Evolutionary conservation across 371 early-diverging fungal genomes (phyloP), one percentile per base, ranked within the genome.

Genomic region (Circinella minor): DNA sequence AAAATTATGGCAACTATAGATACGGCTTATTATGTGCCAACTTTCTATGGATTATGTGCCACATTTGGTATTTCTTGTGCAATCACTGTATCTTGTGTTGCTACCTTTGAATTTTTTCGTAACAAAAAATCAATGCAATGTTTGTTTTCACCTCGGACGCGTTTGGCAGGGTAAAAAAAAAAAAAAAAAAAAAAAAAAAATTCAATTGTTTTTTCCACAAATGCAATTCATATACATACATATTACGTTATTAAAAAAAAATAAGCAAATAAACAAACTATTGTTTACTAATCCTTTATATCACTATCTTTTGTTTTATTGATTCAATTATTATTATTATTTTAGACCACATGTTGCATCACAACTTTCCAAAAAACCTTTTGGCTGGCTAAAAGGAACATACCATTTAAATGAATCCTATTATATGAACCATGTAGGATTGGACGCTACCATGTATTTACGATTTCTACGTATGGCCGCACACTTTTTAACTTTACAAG

Each of bases 371-470:
- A 54, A 72, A 20, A 77, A 75, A 18, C 74, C 86, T 46, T 86
- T 90, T 69, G 79, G 86, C 15, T 90, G 89, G 88, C 69, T 89
- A 1, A 71, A 68, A 7, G 71, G 69, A 0, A 71, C 75, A 1
- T 61, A 77, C 36, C 66, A 77, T 17, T 66, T 85, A 13, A 73
- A 81, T 11, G 87, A 89, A 70, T 70, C 68, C 11, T 84, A 84
- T 34, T 74, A 81, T 38, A 66, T 88, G 9, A 65, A 78, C n/a
- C 72, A 84, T 66, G 85, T 87, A 3, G 91, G 91, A 17, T 69
- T 91, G 10, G 91, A 91, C 57, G 89, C 91, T 0, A 85, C 87
- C 27, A 88, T 91, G 87, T 86, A 88, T 71, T 69, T 91, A n/a
- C 87, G 89, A 6, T 90, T 86, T 75, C 74, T 91, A n/a, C 82